Conservation (phyloP, 805 yeast species). For the Tetrapisispora nanseiensis region DNA sequence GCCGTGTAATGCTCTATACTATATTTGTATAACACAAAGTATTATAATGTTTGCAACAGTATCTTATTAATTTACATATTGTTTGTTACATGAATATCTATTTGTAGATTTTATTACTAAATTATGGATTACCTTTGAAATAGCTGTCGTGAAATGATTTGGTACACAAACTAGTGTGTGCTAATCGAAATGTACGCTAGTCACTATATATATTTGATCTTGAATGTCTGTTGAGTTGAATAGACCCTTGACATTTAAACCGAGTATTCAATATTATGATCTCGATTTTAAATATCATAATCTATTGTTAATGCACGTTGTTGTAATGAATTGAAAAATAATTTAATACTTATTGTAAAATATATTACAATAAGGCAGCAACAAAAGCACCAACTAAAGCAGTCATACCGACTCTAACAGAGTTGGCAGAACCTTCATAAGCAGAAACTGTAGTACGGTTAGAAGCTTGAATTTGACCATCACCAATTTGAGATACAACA, state of each 20-base stretch:
- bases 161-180: too few species aligned
- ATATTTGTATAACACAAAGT: too few species aligned
- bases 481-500: neutral
- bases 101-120: too few species aligned
- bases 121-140: too few species aligned
- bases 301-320: neutral
- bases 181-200: too few species aligned
- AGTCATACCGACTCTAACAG: conserved; percentile 1
- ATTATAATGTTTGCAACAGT: neutral
- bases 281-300: neutral
- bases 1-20: too few species aligned
- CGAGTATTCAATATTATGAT: too few species aligned
- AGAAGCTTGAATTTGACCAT: neutral
- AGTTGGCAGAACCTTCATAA: conserved; percentile 3
- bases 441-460: neutral
- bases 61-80: neutral
- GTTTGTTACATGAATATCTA: neutral
- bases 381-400: conserved; percentile 1
- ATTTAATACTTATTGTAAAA: neutral
- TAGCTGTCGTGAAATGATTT: too few species aligned
- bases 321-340: neutral
- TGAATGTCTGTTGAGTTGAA: neutral
- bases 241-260: too few species aligned
- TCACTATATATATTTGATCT: neutral
- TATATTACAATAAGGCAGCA: conserved; percentile 3